Conservation (phyloP, 257 asterid genomes). For the Solanum okadae region DNA sequence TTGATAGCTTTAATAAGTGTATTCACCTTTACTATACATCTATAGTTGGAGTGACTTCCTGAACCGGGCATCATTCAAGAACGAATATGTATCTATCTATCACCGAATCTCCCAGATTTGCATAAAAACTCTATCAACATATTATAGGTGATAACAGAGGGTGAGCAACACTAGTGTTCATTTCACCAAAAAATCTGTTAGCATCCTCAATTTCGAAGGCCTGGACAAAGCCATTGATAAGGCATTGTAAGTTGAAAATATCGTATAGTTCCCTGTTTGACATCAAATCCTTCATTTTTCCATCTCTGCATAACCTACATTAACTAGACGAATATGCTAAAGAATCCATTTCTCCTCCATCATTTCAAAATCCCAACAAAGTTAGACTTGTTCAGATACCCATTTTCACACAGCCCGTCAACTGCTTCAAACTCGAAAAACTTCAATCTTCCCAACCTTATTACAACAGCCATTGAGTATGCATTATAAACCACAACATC, state of each 20-base stretch:
- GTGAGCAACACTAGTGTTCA: not conserved
- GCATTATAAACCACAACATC: constrained; percentile 61
- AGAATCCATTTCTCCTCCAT: constrained; percentile 32
- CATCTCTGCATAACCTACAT: constrained; percentile 44
- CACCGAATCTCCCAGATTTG: no score
- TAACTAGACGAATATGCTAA: constrained; percentile 54
- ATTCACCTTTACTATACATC: not conserved
- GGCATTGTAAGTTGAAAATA: constrained; percentile 52
- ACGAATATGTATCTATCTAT: not conserved
- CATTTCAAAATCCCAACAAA: constrained; percentile 41
- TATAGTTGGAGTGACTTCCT: not conserved
- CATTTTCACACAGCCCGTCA: constrained; percentile 58
- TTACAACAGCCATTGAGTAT: constrained; percentile 50
- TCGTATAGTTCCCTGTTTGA: constrained; percentile 38
- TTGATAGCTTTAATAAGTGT: not conserved
- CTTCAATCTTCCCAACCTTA: constrained; percentile 29
- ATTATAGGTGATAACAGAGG: no score
- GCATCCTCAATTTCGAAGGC: constrained; percentile 61
- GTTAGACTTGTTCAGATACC: constrained; percentile 37
- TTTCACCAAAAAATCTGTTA: constrained; percentile 24
- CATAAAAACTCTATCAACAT: no score
- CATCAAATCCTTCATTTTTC: constrained; percentile 46
- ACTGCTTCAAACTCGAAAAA: constrained; percentile 57
- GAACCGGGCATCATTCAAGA: not conserved
- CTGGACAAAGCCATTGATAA: constrained; percentile 49